Conservation (phyloP, 2,329 filamentous ascomycete species). For the Thelonectria discophora region DNA sequence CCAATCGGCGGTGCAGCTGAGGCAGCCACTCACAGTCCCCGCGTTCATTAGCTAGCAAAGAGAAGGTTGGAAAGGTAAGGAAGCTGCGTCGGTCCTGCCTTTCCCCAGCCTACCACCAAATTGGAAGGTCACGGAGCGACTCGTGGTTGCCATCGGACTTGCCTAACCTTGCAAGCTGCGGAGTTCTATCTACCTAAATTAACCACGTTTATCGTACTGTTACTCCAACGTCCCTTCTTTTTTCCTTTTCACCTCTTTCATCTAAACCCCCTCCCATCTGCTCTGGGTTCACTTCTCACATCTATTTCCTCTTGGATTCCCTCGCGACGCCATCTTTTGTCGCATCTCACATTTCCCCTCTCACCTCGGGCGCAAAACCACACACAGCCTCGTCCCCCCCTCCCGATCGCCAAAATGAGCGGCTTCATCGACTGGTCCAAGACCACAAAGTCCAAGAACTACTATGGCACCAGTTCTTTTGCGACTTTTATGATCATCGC, state of each 20-base stretch:
- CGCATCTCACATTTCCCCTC: conserved; percentile 3
- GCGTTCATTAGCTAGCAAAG: conserved; percentile 14
- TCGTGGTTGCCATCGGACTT: conserved; percentile 15
- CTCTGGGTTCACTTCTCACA: conserved; percentile 3
- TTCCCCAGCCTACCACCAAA: conserved; percentile 38
- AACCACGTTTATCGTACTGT: conserved; percentile 16
- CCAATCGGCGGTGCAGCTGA: neutral
- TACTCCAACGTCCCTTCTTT: conserved; percentile 18
- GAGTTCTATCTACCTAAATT: conserved; percentile 7
- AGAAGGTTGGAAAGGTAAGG: neutral
- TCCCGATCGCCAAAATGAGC: conserved; percentile 40
- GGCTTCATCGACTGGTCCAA: conserved; percentile 63
- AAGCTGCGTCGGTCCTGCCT: neutral
- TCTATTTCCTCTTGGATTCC: conserved; percentile 13
- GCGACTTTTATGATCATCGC: conserved; percentile 97
- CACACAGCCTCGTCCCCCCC: conserved; percentile 25
- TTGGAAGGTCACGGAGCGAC: conserved; percentile 35
- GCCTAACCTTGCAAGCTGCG: conserved; percentile 24
- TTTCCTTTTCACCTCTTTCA: conserved; percentile 5
- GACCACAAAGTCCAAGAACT: conserved; percentile 65
- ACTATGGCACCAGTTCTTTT: conserved; percentile 75
- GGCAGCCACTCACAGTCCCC: conserved; percentile 34
- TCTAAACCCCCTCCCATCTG: neutral
- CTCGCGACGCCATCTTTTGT: conserved; percentile 17
- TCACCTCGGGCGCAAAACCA: conserved; percentile 15